Evolutionary conservation across 768 basidiomycete genomes (phyloP), one percentile per base, ranked within the genome.

Genomic region (Boletus fagicola): DNA sequence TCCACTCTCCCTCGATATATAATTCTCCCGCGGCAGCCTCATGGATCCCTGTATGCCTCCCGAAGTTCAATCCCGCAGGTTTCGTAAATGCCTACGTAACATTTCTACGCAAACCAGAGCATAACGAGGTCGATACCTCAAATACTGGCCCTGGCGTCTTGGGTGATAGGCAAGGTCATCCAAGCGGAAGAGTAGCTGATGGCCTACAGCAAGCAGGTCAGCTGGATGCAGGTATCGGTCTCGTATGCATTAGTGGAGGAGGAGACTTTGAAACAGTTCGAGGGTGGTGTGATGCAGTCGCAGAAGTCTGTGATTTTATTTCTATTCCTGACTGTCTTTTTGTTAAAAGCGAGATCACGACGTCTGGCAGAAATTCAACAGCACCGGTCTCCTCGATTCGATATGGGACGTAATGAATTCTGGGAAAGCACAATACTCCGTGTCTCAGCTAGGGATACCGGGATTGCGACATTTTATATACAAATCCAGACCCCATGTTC

Each of bases 21-120:
- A 89, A 86, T 68, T 89, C 87, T 2, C 85, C 87, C 10, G 88
- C 87, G 7, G 78, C 93, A 8, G 90, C 94, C 15, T 88, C 89
- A 7, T 99, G 94, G 93, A 82, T 98, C 9, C 97, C 97, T 3
- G 83, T 99, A 47, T 98, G 97, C 70, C 81, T 99, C 4, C 96
- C 97, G 0, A 94, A 94, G 71, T 98, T 92, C 78, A 93, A 98
- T 66, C 78, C 92, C 0, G 75, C 85, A 5, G 88, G 88, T 1
- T 98, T 98, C 72, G 86, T 96, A 28, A 93, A 99, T 69, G 90
- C 92, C 13, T 97, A 95, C 65, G 82, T 98, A 43, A 82, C 84
- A 4, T 92, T 89, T 69, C 70, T 88, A 28, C 78, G 81, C 43
- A 80, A 76, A 58, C 68, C 71, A 47, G 69, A 75, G 11, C 52